These are phyloP conservation scores for Rhinocladiella similis DNA, from an alignment of 2,329 filamentous ascomycete genomes.

Conservation along the genomic window DNA sequence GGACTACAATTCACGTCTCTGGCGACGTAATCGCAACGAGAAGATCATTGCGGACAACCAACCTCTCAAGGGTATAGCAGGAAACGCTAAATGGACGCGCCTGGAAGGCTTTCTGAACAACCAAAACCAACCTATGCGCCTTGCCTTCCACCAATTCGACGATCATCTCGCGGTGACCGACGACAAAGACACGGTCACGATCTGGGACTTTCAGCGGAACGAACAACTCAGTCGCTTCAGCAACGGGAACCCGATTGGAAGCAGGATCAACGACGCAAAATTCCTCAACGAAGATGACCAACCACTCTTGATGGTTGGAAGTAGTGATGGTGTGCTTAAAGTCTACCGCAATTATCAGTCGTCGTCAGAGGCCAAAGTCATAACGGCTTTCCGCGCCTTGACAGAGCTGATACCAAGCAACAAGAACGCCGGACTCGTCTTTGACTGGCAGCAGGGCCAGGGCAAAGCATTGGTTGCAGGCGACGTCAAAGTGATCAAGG, in stretches of 20 bases:
- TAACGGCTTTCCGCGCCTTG: slow-evolving; percentile 86
- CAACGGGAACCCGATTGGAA: slow-evolving; percentile 88
- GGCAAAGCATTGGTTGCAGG: slow-evolving; percentile 93
- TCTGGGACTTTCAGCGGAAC: slow-evolving; percentile 91
- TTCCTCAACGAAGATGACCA: slow-evolving; percentile 99
- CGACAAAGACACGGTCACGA: slow-evolving; percentile 72
- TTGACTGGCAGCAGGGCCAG: slow-evolving; percentile 98
- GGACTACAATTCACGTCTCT: slow-evolving; percentile 93
- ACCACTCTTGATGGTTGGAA: slow-evolving; percentile 89
- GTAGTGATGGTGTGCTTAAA: slow-evolving; percentile 90
- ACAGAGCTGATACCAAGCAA: slow-evolving; percentile 94
- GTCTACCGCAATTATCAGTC: slow-evolving; percentile 91
- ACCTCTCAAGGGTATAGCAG: slow-evolving; percentile 84
- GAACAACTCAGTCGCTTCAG: slow-evolving; percentile 79
- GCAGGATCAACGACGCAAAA: slow-evolving; percentile 88
- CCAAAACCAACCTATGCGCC: slow-evolving; percentile 81
- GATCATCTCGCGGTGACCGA: slow-evolving; percentile 93
- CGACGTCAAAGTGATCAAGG: slow-evolving; percentile 89
- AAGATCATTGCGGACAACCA: slow-evolving; percentile 89
- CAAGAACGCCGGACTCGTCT: slow-evolving; percentile 91
- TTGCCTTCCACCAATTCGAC: slow-evolving; percentile 98
- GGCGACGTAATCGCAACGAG: slow-evolving; percentile 90
- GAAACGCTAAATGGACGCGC: slow-evolving; percentile 82
- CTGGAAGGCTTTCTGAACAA: slow-evolving; percentile 84
- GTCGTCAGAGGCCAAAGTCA: slow-evolving; percentile 73